Percentiles rank a stretch among this genome's conserved stretches.
Evolutionary conservation across 164 flowering plant genomes (phyloP).

Genomic region (Annona cherimola): DNA sequence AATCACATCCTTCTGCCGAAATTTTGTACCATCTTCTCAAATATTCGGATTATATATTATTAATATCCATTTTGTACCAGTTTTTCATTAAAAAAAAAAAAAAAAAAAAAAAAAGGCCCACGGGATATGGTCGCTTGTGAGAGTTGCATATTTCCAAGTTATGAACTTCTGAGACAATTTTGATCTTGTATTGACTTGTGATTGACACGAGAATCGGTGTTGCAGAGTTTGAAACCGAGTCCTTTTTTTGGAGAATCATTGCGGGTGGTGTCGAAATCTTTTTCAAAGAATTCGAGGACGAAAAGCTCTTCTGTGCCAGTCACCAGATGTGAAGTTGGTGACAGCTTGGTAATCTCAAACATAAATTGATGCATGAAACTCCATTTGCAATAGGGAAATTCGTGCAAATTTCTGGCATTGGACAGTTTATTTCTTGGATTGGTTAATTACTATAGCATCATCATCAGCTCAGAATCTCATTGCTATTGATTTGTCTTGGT

Average conservation of each 20-base stretch:
- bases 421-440: background rate
- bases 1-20: too few species aligned
- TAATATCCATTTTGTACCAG: too few species aligned
- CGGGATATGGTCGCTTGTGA: too few species aligned
- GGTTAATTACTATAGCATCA: background rate
- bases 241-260: conserved; percentile 72
- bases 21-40: too few species aligned
- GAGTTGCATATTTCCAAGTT: background rate
- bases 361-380: background rate
- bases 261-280: conserved; percentile 39
- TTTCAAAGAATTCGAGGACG: conserved; percentile 39
- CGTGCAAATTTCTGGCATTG: background rate
- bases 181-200: background rate
- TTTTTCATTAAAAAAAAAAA: too few species aligned
- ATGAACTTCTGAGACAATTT: background rate
- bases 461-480: background rate
- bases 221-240: conserved; percentile 67
- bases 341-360: conserved; percentile 59
- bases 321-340: conserved; percentile 78
- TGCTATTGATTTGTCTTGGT: background rate
- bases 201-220: background rate
- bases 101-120: too few species aligned
- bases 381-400: background rate
- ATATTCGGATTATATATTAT: too few species aligned
- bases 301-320: conserved; percentile 35